A percentile compares a stretch with the other conserved stretches of the same genome.
Conservation (phyloP, 1,284 basidiomycete species). For the Irpex sp. region DNA sequence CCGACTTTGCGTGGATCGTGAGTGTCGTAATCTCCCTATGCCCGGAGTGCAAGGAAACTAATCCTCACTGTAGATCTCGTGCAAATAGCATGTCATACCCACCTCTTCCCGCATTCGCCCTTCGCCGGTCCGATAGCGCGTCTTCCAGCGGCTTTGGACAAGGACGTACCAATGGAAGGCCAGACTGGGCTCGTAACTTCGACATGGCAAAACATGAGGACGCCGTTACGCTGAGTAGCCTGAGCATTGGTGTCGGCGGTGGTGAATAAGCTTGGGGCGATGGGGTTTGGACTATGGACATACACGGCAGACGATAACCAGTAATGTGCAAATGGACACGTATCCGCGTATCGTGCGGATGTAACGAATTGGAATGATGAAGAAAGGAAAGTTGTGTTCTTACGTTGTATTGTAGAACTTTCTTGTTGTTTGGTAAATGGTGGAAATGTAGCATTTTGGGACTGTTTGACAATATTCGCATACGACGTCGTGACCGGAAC, state of each 20-base stretch:
- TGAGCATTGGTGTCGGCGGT: constrained; percentile 11
- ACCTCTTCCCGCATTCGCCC: constrained; percentile 21
- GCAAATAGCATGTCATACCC: constrained; percentile 24
- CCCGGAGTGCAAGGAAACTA: background rate
- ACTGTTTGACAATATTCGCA: too few relatives aligned
- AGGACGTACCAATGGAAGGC: constrained; percentile 13
- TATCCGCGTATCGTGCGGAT: background rate
- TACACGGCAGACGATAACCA: too few relatives aligned
- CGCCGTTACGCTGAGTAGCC: constrained; percentile 28
- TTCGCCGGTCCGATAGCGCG: constrained; percentile 9
- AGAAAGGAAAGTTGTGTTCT: too few relatives aligned
- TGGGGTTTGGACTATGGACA: background rate
- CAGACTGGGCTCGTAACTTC: constrained; percentile 31
- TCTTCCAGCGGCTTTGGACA: background rate
- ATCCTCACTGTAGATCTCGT: constrained; percentile 13
- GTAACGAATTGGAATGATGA: too few relatives aligned
- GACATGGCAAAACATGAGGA: constrained; percentile 30
- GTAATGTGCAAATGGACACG: background rate
- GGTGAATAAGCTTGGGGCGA: background rate
- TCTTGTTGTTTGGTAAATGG: too few relatives aligned
- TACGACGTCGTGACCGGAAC: too few relatives aligned
- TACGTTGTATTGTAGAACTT: too few relatives aligned
- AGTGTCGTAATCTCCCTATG: constrained; percentile 12
- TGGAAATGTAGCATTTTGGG: too few relatives aligned
- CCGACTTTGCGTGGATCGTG: constrained; percentile 56